A percentile compares a stretch with the other conserved stretches of the same genome.
phyloP scores from a whole-genome alignment of 441 rosid species.

The Gossypium gossypioides region DNA sequence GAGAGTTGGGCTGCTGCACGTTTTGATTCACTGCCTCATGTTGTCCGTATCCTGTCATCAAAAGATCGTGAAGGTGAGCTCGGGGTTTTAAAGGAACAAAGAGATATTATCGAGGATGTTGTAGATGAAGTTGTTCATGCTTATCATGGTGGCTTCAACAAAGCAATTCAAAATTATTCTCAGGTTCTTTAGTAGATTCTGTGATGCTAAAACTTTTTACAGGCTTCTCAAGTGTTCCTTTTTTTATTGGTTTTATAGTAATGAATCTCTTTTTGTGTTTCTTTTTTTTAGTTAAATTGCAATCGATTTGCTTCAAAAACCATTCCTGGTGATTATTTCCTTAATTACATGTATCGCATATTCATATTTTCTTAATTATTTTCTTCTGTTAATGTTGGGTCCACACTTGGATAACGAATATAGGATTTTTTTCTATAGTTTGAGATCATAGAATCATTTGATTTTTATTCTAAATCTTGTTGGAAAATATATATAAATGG shows the following conservation, averaged over 20 bases:
- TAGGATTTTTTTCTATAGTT: background rate
- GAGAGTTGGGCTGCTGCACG: conserved; percentile 86
- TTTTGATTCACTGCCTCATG: conserved; percentile 97
- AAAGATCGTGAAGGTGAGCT: conserved; percentile 84
- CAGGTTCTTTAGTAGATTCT: conserved; percentile 47
- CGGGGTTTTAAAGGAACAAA: conserved; percentile 67
- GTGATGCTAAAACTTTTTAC: background rate
- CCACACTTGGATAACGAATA: background rate
- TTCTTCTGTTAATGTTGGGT: background rate
- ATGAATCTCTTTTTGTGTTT: background rate
- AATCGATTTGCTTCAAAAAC: background rate
- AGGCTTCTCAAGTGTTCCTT: background rate
- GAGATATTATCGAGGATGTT: conserved; percentile 91
- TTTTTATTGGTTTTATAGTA: background rate
- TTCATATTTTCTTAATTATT: background rate
- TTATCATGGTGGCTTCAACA: conserved; percentile 93
- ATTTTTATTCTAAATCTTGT: conserved; percentile 11
- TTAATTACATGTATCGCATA: background rate
- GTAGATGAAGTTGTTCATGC: conserved; percentile 98
- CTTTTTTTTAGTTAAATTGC: background rate
- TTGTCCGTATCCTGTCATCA: conserved; percentile 87
- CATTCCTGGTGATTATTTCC: background rate
- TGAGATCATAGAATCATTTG: background rate
- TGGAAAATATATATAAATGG: background rate
- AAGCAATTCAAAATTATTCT: conserved; percentile 97